Conservation (phyloP, 208 protist species). For the Crithidia bombi region DNA sequence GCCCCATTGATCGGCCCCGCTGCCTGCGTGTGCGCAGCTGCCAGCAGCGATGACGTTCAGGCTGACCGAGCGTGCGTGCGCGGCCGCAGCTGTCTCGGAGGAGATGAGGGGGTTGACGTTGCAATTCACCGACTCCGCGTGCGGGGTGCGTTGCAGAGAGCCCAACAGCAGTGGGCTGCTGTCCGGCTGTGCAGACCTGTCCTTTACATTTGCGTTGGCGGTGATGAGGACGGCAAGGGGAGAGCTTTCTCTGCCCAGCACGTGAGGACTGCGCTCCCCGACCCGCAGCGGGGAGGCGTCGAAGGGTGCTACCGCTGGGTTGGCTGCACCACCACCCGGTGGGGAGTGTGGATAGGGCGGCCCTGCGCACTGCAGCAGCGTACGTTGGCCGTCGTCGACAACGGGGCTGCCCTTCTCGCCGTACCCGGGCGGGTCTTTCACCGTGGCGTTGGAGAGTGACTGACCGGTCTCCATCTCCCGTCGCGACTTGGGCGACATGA, state of each 20-base stretch:
- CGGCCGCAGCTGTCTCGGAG: neutral
- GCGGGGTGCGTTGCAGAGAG: constrained; percentile 8
- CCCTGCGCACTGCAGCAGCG: constrained; percentile 1
- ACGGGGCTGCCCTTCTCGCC: neutral
- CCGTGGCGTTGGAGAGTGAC: neutral
- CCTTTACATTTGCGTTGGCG: neutral
- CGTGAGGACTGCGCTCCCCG: no score
- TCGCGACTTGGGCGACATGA: neutral
- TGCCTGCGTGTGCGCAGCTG: constrained; percentile 1
- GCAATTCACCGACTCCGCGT: neutral
- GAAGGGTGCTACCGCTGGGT: no score
- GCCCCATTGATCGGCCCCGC: constrained; percentile 18
- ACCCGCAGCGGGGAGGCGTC: no score
- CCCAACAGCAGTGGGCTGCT: neutral
- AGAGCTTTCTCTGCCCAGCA: constrained; percentile 9
- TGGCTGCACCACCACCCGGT: neutral
- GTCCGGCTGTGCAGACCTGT: neutral
- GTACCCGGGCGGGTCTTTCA: neutral
- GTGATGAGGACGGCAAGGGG: constrained; percentile 11
- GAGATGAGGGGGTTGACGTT: neutral
- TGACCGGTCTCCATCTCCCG: neutral
- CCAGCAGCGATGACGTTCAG: constrained; percentile 5
- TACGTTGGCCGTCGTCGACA: constrained; percentile 4
- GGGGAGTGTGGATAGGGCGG: constrained; percentile 5
- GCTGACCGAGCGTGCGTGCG: constrained; percentile 10